Base-by-base conservation (phyloP, 1,284 basidiomycete genomes). In the Takashimella tepidaria region DNA sequence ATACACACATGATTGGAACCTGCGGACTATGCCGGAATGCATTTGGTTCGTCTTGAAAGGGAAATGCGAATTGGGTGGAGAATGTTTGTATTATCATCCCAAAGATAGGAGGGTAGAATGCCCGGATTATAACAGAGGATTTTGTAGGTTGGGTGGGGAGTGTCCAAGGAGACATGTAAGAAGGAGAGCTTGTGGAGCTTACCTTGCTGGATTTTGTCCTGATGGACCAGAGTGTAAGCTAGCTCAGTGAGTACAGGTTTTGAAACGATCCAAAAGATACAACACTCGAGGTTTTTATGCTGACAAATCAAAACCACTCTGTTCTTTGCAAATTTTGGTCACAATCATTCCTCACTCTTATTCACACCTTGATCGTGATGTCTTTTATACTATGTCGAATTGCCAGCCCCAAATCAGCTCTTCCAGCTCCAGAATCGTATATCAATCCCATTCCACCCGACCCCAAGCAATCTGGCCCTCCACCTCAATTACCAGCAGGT, bases 1-100 rank as follows among this genome's bases (percentile, higher is more conserved):
- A 78, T 98, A 98, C 76, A 81, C 98, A 70, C 96, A 99, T 77
- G 96, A 98, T 78, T 98, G 97, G 79, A 97, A 98, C 73, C 81
- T 98, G 56, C 81, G 95, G 61, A 87, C 91, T 54, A 98, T 98
- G 91, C 96, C 96, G n/a, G 91, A 97, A 73, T 98, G 96, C 73
- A 91, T 93, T 83, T 98, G 93, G 91, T 98, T 86, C 73, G 91
- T 91, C 55, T 96, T 96, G 74, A 95, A 92, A 70, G 96, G 96
- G 4, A 98, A 95, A 76, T 98, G 96, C 77, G 92, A 92, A 53
- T 88, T 92, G 47, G 96, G 95, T 49, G 96, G 98, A 67, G 96
- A 98, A 76, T 99, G 96, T 74, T 80, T 99, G 62, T 98, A 98
- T 73, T 88, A 91, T 22, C 96, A 99, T 76, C 91, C 93, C n/a